phyloP scores from a whole-genome alignment of 1,139 yeast species.

The Blastobotrys indianensis region DNA sequence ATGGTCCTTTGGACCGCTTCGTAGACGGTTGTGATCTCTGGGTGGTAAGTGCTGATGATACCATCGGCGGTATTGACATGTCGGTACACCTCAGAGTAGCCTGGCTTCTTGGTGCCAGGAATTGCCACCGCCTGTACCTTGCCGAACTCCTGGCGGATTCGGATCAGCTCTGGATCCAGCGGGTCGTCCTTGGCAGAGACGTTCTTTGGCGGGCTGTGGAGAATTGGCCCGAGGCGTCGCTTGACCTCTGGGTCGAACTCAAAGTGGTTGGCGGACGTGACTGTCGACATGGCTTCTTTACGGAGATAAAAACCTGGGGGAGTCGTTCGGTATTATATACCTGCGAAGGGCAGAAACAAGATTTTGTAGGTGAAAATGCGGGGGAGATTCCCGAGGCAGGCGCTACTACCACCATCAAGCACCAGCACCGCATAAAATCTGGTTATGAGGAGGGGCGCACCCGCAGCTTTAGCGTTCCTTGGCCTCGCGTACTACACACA shows the following conservation, averaged over 20 bases:
- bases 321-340: too few species aligned
- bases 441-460: too few species aligned
- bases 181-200: conserved; percentile 4
- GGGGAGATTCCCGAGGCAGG: too few species aligned
- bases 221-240: conserved; percentile 12
- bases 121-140: conserved; percentile 39
- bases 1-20: conserved; percentile 44
- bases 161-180: neutral
- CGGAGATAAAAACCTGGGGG: too few species aligned
- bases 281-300: conserved; percentile 4
- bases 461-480: too few species aligned
- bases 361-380: too few species aligned
- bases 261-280: conserved; percentile 8
- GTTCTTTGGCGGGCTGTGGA: conserved; percentile 8
- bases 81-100: conserved; percentile 52
- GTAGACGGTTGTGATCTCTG: conserved; percentile 46
- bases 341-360: too few species aligned
- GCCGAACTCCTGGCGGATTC: conserved; percentile 13
- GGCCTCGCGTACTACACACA: too few species aligned
- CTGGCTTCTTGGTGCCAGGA: conserved; percentile 43
- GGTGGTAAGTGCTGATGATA: conserved; percentile 45
- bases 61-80: conserved; percentile 37
- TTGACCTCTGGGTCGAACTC: conserved; percentile 16
- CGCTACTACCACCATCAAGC: too few species aligned
- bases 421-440: too few species aligned